Conservation (phyloP, 306 rosid species). For the Begonia peltatifolia region DNA sequence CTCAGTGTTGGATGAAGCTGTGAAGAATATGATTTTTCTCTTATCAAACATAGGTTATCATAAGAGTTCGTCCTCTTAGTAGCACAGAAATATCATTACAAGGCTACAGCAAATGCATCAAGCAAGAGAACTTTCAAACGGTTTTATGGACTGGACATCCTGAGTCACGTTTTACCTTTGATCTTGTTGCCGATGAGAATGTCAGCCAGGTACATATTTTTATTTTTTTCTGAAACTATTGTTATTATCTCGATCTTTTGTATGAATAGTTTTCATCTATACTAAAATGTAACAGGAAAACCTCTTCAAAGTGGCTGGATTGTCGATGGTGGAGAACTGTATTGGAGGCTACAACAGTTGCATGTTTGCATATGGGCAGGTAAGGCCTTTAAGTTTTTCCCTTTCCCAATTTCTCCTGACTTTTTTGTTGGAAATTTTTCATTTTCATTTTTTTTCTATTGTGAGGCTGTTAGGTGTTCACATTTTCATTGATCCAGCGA, state of each 20-base stretch:
- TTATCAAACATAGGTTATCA: constrained; percentile 48
- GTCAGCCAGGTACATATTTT: constrained; percentile 61
- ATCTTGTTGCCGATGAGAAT: constrained; percentile 87
- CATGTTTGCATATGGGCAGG: constrained; percentile 99
- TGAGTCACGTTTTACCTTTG: constrained; percentile 87
- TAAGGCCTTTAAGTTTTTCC: constrained; percentile 23
- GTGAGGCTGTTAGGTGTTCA: no score
- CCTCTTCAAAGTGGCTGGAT: constrained; percentile 82
- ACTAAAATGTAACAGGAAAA: constrained; percentile 49
- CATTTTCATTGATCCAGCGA: no score
- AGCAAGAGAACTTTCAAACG: constrained; percentile 70
- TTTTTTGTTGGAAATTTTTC: no score
- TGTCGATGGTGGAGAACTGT: constrained; percentile 95
- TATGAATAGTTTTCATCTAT: constrained; percentile 10
- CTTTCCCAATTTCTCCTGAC: not conserved
- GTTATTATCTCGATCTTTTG: not conserved
- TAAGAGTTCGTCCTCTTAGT: constrained; percentile 89
- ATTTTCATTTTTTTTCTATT: no score
- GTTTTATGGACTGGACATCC: constrained; percentile 91
- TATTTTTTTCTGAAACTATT: not conserved
- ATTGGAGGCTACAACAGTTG: constrained; percentile 95
- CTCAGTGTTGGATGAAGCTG: not conserved
- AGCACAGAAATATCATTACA: constrained; percentile 65
- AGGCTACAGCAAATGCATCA: constrained; percentile 70
- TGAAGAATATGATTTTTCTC: not conserved